Base-by-base conservation (phyloP, 129 eudicot genomes). In the Tanacetum coccineum region DNA sequence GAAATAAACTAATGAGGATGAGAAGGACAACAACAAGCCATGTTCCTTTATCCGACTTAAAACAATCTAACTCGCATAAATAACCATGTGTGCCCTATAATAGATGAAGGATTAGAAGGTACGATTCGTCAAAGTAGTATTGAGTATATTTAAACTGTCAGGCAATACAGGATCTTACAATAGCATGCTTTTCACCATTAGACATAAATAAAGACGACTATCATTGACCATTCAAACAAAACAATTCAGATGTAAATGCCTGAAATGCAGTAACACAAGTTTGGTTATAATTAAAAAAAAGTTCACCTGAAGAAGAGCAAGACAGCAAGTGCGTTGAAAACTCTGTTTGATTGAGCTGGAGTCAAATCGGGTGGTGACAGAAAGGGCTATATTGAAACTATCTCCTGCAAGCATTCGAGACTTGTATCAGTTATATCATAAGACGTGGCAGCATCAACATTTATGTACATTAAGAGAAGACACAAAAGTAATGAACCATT, bases 321-420 rank as follows among this genome's bases (percentile, higher is more conserved):
- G n/a, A n/a, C n/a, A n/a, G n/a, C n/a, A 61, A 89, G 95, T 39
- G 96, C 95, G 78, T 89, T 86, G 86, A 95, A 86, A 54, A 86
- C 95, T 78, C 96, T 77, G 73, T 86, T 86, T 39, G 96, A 89
- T 63, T 89, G 91, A n/a, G 83, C 91, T 28, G 88, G 88, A 36
- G 96, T 89, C 78, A 89, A 59, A 73, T 81, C 86, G 55, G 96
- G 96, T 4, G 96, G 95, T 56, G 96, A 89, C 46, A 89, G 65
- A 72, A 89, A 84, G 32, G 91, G 91, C 62, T 89, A 89, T 40
- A 89, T 89, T 54, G 91, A 86, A 32, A 89, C 91, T 59, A 89
- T 89, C 79, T 89, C 96, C 96, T 89, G 86, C 76, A 79, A 70
- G 47, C 30, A 78, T 6, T 52, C 66, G 30, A 52, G 13, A 59